Conservation (phyloP, 257 asterid genomes). For the Buddleja alternifolia region DNA sequence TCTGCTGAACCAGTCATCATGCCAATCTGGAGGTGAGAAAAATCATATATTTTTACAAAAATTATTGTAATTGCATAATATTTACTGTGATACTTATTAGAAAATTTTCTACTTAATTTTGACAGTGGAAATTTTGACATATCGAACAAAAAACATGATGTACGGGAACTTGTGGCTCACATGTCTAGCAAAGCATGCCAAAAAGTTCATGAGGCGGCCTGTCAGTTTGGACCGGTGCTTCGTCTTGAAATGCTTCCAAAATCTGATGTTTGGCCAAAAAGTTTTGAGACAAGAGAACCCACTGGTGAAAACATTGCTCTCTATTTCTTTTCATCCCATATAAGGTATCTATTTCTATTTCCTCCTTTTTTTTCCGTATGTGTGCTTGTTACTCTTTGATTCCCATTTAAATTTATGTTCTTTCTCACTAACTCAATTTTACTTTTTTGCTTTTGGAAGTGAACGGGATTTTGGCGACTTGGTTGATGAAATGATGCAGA, state of each 20-base stretch:
- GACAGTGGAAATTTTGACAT: slow-evolving; percentile 67
- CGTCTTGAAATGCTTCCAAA: slow-evolving; percentile 67
- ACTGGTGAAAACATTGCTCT: slow-evolving; percentile 64
- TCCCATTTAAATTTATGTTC: neutral
- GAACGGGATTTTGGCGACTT: slow-evolving; percentile 51
- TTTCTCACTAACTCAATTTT: neutral
- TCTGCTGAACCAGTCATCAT: slow-evolving; percentile 43
- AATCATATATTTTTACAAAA: slow-evolving; percentile 8
- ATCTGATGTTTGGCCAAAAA: slow-evolving; percentile 69
- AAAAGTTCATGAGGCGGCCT: slow-evolving; percentile 53
- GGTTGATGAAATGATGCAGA: slow-evolving; percentile 54
- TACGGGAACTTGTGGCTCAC: slow-evolving; percentile 58
- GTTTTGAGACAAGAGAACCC: slow-evolving; percentile 55
- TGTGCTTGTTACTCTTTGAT: neutral
- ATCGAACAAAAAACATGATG: slow-evolving; percentile 35
- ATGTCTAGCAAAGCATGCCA: slow-evolving; percentile 55
- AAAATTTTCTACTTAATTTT: slow-evolving; percentile 21
- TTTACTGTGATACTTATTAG: slow-evolving; percentile 11
- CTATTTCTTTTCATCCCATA: slow-evolving; percentile 65
- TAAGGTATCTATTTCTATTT: slow-evolving; percentile 43
- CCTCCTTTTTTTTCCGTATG: neutral
- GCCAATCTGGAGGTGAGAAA: slow-evolving; percentile 77
- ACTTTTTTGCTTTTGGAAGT: slow-evolving; percentile 34
- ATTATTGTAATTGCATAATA: neutral
- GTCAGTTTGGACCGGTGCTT: slow-evolving; percentile 50